Conservation (phyloP, 805 yeast genomes). For the Cyberlindnera sargentensis region DNA sequence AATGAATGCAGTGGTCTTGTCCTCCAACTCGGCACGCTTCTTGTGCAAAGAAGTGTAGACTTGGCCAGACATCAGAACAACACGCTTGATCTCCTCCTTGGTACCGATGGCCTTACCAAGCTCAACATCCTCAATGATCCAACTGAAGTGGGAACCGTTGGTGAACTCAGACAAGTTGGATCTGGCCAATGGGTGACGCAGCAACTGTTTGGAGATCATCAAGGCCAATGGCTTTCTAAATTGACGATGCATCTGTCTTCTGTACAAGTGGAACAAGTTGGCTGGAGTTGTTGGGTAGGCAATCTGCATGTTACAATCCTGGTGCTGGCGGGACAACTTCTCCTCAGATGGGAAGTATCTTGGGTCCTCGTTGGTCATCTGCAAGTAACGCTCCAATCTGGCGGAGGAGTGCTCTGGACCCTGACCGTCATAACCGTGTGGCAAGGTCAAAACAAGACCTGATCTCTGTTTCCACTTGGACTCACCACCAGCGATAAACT, state of each 20-base stretch:
- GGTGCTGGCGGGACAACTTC: slow-evolving; percentile 94
- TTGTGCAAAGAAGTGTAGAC: slow-evolving; percentile 89
- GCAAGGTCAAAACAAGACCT: slow-evolving; percentile 89
- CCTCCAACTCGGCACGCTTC: slow-evolving; percentile 71
- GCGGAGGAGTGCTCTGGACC: slow-evolving; percentile 99
- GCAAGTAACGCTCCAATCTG: slow-evolving; percentile 93
- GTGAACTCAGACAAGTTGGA: slow-evolving; percentile 78
- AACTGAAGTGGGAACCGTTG: slow-evolving; percentile 86
- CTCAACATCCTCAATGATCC: slow-evolving; percentile 92
- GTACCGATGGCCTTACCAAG: slow-evolving; percentile 69
- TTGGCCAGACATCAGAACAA: slow-evolving; percentile 86
- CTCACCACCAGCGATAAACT: slow-evolving; percentile 95
- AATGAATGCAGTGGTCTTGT: slow-evolving; percentile 80
- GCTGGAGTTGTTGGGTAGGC: slow-evolving; percentile 99
- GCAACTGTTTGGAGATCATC: slow-evolving; percentile 86
- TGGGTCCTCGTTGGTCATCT: slow-evolving; percentile 92
- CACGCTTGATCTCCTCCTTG: slow-evolving; percentile 80
- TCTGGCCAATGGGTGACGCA: slow-evolving; percentile 97
- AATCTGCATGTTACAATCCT: slow-evolving; percentile 96
- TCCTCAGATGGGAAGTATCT: slow-evolving; percentile 87
- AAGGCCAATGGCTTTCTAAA: slow-evolving; percentile 87
- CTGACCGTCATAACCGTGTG: slow-evolving; percentile 99
- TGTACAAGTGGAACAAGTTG: slow-evolving; percentile 88
- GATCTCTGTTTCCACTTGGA: slow-evolving; percentile 99
- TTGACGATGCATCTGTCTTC: slow-evolving; percentile 99